Evolutionary conservation across 177 flowering plant genomes (phyloP).

Genomic region (Telopea speciosissima): DNA sequence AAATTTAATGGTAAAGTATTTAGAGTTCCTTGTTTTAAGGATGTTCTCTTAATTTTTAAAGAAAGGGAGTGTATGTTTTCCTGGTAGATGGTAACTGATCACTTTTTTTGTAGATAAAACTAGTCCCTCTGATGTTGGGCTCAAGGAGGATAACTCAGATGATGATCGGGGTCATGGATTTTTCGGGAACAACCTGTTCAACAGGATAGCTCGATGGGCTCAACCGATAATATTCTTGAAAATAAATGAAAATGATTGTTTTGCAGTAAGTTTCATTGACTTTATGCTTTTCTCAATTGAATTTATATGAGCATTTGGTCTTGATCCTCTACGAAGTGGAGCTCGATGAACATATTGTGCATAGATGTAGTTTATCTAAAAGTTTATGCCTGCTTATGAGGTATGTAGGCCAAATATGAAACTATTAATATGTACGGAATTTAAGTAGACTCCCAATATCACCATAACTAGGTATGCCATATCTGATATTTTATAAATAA

Average conservation of each 20-base stretch:
- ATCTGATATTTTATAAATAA: neutral
- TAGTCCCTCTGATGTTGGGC: constrained; percentile 84
- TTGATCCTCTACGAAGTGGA: neutral
- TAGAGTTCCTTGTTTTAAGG: too few relatives aligned
- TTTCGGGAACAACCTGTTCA: constrained; percentile 45
- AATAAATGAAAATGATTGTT: constrained; percentile 59
- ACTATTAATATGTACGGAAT: neutral
- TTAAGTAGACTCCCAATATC: neutral
- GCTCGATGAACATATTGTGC: neutral
- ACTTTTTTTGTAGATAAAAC: constrained; percentile 49
- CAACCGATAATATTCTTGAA: constrained; percentile 87
- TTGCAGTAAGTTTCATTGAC: constrained; percentile 47
- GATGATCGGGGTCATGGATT: constrained; percentile 91
- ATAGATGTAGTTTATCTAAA: too few relatives aligned
- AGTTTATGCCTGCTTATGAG: too few relatives aligned
- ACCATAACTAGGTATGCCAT: neutral
- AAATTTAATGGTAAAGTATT: too few relatives aligned
- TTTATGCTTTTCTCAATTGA: constrained; percentile 1
- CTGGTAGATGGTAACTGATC: neutral
- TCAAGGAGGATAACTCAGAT: constrained; percentile 55
- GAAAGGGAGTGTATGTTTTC: neutral
- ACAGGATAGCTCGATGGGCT: constrained; percentile 69
- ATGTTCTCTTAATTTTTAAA: neutral
- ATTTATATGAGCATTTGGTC: neutral
- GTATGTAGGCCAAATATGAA: neutral